These are phyloP conservation scores for Globisporangium uncinulatum DNA, from an alignment of 352 stramenopile genomes.

Conservation along the genomic window DNA sequence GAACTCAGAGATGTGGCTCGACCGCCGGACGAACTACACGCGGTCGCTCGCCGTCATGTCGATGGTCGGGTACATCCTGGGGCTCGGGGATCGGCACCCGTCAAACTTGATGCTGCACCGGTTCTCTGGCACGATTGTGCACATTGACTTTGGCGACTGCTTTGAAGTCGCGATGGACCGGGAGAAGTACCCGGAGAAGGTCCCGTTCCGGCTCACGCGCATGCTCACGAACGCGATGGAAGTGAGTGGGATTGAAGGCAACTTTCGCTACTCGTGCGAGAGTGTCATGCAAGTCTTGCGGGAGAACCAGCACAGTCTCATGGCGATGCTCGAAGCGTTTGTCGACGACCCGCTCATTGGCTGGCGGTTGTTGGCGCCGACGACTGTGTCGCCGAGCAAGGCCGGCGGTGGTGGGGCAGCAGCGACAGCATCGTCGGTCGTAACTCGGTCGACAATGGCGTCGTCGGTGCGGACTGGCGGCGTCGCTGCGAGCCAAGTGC, in stretches of 20 bases:
- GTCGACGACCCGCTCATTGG: conserved; percentile 99
- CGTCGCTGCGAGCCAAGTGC: not conserved
- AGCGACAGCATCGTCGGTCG: conserved; percentile 22
- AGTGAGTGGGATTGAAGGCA: conserved; percentile 96
- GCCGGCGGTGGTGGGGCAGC: conserved; percentile 19
- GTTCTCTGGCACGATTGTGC: conserved; percentile 95
- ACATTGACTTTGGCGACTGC: conserved; percentile 96
- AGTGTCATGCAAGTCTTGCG: conserved; percentile 96
- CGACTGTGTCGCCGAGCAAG: conserved; percentile 43
- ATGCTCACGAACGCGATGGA: conserved; percentile 99
- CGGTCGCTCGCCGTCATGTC: conserved; percentile 97
- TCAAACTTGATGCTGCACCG: conserved; percentile 99
- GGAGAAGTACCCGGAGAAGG: conserved; percentile 98
- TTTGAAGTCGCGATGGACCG: conserved; percentile 99
- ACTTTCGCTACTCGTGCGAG: conserved; percentile 97
- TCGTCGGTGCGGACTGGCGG: conserved; percentile 5
- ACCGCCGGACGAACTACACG: conserved; percentile 97
- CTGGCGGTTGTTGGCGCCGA: conserved; percentile 90
- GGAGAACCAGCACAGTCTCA: conserved; percentile 96
- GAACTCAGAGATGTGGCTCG: conserved; percentile 98
- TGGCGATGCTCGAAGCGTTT: conserved; percentile 99
- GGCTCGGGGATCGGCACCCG: conserved; percentile 98
- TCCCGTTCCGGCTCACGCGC: conserved; percentile 98
- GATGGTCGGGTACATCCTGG: conserved; percentile 98
- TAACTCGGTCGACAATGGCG: conserved; percentile 25